Conservation (phyloP, 1,284 basidiomycete genomes). For the Apiotrichum siamense region DNA sequence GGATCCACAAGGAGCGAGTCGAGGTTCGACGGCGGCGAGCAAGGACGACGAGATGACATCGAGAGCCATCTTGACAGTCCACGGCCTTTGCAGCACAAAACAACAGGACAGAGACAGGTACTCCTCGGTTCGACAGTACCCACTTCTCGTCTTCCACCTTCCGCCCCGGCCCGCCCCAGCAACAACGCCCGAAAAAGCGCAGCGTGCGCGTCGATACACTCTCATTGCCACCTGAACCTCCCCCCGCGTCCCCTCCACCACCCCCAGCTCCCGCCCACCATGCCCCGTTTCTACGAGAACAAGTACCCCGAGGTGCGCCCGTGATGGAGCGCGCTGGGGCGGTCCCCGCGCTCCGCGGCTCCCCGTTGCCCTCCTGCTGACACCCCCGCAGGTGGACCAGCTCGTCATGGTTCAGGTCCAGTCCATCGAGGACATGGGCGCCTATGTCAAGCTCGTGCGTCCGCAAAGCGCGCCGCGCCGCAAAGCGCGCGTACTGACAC, state of each 20-base stretch:
- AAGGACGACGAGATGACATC: not conserved
- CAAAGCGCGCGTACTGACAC: not conserved
- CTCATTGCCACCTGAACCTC: not conserved
- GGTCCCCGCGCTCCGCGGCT: no score
- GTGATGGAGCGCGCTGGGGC: not conserved
- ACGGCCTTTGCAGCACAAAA: not conserved
- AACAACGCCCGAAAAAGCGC: not conserved
- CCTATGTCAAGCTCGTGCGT: slow-evolving; percentile 93
- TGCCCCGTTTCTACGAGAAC: slow-evolving; percentile 49
- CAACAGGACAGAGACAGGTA: not conserved
- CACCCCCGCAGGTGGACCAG: slow-evolving; percentile 69
- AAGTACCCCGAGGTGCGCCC: slow-evolving; percentile 50
- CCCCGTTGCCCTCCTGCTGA: not conserved
- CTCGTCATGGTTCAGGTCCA: slow-evolving; percentile 99
- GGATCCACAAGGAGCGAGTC: not conserved
- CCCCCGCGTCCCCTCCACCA: not conserved
- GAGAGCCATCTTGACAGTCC: not conserved
- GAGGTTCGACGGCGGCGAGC: not conserved
- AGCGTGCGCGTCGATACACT: not conserved
- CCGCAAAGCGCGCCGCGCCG: no score
- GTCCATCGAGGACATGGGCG: slow-evolving; percentile 99
- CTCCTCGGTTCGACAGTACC: not conserved
- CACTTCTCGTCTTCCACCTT: not conserved
- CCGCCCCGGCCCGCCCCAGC: not conserved
- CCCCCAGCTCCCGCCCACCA: slow-evolving; percentile 16